These are phyloP conservation scores for Gymnopilus junonius DNA, from an alignment of 768 basidiomycete genomes.

Conservation along the genomic window DNA sequence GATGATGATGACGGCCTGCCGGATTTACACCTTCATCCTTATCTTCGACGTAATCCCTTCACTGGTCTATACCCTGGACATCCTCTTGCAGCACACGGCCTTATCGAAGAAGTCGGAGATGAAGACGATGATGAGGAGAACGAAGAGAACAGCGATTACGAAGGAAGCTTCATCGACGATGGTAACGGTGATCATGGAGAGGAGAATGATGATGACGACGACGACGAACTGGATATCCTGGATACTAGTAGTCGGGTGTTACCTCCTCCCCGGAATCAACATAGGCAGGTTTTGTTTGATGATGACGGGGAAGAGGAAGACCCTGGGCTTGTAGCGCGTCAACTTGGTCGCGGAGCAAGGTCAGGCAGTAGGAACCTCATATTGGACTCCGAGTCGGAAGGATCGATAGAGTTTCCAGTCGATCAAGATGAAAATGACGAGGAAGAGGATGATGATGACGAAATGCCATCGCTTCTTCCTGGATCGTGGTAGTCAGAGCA, in stretches of 20 bases:
- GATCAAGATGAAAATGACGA: not conserved
- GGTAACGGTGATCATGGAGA: conserved; percentile 3
- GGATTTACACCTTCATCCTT: not conserved
- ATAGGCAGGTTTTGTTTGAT: not conserved
- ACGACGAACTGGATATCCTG: conserved; percentile 5
- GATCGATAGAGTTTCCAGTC: not conserved
- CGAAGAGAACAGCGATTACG: conserved; percentile 18
- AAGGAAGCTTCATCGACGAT: conserved; percentile 23
- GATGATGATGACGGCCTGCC: conserved; percentile 8
- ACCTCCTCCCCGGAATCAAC: not conserved
- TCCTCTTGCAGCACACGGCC: not conserved
- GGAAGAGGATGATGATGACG: not conserved
- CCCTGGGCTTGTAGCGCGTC: not conserved
- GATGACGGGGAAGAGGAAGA: not conserved
- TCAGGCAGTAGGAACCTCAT: not conserved
- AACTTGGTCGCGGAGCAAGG: not conserved
- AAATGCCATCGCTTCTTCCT: not conserved
- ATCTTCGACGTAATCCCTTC: not conserved
- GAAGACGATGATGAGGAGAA: conserved; percentile 18
- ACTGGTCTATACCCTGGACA: not conserved
- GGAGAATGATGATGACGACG: conserved; percentile 7
- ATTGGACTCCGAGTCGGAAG: not conserved
- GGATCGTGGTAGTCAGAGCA: not conserved
- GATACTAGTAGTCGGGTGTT: not conserved
- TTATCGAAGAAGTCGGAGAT: conserved; percentile 17